These are phyloP conservation scores for Solanum medicagineum DNA, from an alignment of 257 asterid species.

Conservation along the genomic window DNA sequence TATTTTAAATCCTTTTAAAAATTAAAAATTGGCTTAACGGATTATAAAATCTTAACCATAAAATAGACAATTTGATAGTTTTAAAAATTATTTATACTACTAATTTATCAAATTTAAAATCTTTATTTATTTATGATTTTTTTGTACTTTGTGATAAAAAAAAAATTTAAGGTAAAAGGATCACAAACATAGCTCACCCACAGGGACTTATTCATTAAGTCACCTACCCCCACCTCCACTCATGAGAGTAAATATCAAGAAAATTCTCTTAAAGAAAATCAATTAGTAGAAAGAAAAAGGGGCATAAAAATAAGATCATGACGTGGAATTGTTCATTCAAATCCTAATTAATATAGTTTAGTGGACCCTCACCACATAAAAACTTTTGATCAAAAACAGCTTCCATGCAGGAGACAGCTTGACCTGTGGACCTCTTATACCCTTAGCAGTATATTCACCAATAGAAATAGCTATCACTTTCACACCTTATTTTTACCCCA, in stretches of 20 bases:
- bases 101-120: background rate
- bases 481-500: background rate
- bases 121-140: background rate
- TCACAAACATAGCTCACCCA: background rate
- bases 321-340: constrained; percentile 4
- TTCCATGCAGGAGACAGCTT: constrained; percentile 81
- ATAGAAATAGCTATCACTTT: background rate
- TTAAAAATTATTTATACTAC: background rate
- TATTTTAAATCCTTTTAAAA: background rate
- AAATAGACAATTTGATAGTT: background rate
- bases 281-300: background rate
- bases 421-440: background rate
- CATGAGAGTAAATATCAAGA: constrained; percentile 1
- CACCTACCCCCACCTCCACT: background rate
- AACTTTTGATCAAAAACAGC: constrained; percentile 23
- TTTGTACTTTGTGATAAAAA: background rate
- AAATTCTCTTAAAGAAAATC: constrained; percentile 3
- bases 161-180: background rate
- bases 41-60: background rate
- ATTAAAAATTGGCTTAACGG: too few relatives aligned
- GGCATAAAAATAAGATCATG: background rate
- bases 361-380: constrained; percentile 7
- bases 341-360: background rate
- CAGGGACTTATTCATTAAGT: background rate
- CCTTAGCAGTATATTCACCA: background rate